Percentiles rank a stretch among this genome's conserved stretches.
phyloP scores from a whole-genome alignment of 2,329 filamentous ascomycete species.

The Xylariaceae sp. region DNA sequence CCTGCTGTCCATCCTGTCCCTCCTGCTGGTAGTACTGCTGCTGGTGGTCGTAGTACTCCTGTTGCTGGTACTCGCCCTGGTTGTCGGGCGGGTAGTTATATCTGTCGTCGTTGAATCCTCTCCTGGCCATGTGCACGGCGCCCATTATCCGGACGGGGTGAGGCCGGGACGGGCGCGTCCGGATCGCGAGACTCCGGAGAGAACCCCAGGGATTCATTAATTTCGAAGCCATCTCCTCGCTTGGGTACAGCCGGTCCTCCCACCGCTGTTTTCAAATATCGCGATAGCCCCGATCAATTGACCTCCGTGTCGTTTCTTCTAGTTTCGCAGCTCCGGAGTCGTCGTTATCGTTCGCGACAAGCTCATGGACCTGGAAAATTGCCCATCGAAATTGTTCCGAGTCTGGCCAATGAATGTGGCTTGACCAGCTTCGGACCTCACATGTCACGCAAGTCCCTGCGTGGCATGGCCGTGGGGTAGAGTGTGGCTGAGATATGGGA shows the following conservation, averaged over 20 bases:
- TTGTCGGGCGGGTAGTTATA: conserved; percentile 14
- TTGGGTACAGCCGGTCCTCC: conserved; percentile 14
- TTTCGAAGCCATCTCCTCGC: conserved; percentile 30
- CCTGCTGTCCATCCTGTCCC: neutral
- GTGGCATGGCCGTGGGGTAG: neutral
- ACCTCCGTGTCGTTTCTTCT: neutral
- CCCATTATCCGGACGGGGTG: conserved; percentile 1
- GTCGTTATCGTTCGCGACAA: neutral
- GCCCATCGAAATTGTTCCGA: conserved; percentile 11
- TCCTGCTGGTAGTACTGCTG: neutral
- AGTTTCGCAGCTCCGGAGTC: neutral
- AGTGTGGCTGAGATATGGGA: neutral
- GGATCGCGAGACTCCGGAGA: conserved; percentile 29
- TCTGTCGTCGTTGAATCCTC: conserved; percentile 24
- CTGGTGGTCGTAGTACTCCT: neutral
- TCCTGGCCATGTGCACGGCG: conserved; percentile 13
- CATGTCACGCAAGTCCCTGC: too few relatives aligned
- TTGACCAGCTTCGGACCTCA: conserved; percentile 1
- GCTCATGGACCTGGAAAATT: neutral
- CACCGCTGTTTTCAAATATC: conserved; percentile 14
- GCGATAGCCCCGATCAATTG: neutral
- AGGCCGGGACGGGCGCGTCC: conserved; percentile 22
- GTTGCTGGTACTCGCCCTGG: neutral
- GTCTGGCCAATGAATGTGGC: conserved; percentile 11
- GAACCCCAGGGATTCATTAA: conserved; percentile 30